phyloP scores from a whole-genome alignment of 768 basidiomycete genomes.

The Nidularia sp. region DNA sequence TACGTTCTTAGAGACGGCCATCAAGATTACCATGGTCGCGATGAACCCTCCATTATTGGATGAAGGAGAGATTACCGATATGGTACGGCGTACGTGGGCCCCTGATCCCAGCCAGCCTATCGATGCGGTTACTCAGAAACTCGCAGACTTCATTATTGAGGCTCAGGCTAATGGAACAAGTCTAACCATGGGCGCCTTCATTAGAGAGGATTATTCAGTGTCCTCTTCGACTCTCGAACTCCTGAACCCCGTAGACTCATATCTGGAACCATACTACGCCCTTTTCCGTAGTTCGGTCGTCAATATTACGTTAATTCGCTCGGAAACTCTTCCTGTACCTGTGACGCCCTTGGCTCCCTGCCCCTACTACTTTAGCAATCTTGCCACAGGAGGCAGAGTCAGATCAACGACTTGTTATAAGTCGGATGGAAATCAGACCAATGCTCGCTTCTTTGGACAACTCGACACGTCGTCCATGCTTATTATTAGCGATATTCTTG shows the following conservation, averaged over 20 bases:
- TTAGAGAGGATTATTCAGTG: slow-evolving; percentile 3
- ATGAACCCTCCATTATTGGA: background rate
- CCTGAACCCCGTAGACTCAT: slow-evolving; percentile 2
- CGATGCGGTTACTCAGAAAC: slow-evolving; percentile 1
- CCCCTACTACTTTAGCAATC: slow-evolving; percentile 1
- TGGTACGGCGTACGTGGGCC: slow-evolving; percentile 4
- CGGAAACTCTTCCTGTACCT: slow-evolving; percentile 3
- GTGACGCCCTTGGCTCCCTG: slow-evolving; percentile 5
- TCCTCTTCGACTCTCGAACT: slow-evolving; percentile 4
- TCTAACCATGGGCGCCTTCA: slow-evolving; percentile 2
- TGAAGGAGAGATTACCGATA: slow-evolving; percentile 4
- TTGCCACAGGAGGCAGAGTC: slow-evolving; percentile 5
- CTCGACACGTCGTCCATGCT: slow-evolving; percentile 5
- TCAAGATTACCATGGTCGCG: slow-evolving; percentile 6
- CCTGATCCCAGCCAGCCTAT: slow-evolving; percentile 4
- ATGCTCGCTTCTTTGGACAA: slow-evolving; percentile 4
- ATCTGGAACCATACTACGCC: background rate
- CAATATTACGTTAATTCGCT: slow-evolving; percentile 6
- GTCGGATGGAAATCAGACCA: slow-evolving; percentile 1
- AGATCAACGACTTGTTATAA: slow-evolving; percentile 5
- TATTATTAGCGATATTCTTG: slow-evolving; percentile 4
- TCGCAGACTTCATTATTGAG: slow-evolving; percentile 3
- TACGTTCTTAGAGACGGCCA: slow-evolving; percentile 5
- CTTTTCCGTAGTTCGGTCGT: slow-evolving; percentile 1
- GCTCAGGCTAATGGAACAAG: slow-evolving; percentile 4